Percentiles rank a stretch among this genome's conserved stretches.
Conservation (phyloP, 768 basidiomycete species). For the Kwoniella dejecticola region DNA sequence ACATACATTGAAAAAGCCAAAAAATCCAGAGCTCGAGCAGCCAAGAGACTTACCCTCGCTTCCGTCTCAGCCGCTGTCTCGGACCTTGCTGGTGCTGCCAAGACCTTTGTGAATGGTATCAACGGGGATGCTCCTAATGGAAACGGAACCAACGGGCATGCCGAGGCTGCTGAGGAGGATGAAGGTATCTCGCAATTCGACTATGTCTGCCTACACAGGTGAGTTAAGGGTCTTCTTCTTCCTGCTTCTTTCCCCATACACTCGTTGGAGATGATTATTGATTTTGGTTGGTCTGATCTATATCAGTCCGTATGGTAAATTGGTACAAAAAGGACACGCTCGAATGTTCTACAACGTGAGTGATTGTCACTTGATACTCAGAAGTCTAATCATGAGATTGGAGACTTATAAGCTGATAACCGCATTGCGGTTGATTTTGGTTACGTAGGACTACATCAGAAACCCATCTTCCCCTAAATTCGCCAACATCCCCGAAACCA, state of each 20-base stretch:
- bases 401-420: not conserved
- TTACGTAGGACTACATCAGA: slow-evolving; percentile 85
- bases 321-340: slow-evolving; percentile 95
- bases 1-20: slow-evolving; percentile 80
- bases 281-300: not conserved
- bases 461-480: slow-evolving; percentile 67
- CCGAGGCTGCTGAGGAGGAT: slow-evolving; percentile 29
- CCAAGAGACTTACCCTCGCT: slow-evolving; percentile 61
- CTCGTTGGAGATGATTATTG: no score
- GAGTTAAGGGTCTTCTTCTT: no score
- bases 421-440: slow-evolving; percentile 48
- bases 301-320: slow-evolving; percentile 94
- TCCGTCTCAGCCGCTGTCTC: slow-evolving; percentile 49
- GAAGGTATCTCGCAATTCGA: slow-evolving; percentile 81
- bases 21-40: slow-evolving; percentile 57
- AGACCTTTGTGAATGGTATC: slow-evolving; percentile 52
- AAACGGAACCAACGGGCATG: slow-evolving; percentile 51
- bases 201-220: slow-evolving; percentile 85
- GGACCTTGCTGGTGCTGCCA: slow-evolving; percentile 47
- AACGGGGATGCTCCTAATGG: slow-evolving; percentile 54
- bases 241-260: no score
- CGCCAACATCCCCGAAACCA: slow-evolving; percentile 69
- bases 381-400: no score
- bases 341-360: slow-evolving; percentile 63
- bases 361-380: not conserved